Conservation (phyloP, 352 stramenopile species). For the Aphanomyces cochlioides region DNA sequence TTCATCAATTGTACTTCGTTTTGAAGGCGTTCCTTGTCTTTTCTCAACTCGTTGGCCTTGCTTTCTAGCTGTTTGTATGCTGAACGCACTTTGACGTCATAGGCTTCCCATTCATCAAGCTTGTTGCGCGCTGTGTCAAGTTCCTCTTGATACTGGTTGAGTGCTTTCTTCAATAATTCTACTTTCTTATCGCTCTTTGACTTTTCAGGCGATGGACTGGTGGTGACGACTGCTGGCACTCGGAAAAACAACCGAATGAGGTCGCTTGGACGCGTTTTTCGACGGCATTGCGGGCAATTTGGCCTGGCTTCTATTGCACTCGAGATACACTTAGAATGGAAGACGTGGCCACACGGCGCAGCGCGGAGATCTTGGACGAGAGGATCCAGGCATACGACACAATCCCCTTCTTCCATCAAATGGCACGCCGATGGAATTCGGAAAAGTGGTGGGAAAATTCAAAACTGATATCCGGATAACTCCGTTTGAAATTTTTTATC, state of each 20-base stretch:
- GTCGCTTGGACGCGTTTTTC: neutral
- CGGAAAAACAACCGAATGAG: slow-evolving; percentile 12
- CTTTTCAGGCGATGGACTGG: neutral
- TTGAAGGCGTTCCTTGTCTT: neutral
- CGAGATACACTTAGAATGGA: slow-evolving; percentile 8
- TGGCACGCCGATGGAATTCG: no score
- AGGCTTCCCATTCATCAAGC: slow-evolving; percentile 1
- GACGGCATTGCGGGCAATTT: slow-evolving; percentile 13
- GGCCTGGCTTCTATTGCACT: neutral
- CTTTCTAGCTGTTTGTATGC: neutral
- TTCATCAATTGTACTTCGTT: neutral
- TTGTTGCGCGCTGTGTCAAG: neutral
- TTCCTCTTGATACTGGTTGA: neutral
- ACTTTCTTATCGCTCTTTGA: neutral
- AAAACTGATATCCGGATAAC: no score
- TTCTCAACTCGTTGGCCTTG: neutral
- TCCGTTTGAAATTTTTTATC: no score
- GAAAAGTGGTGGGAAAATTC: no score
- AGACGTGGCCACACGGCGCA: slow-evolving; percentile 18
- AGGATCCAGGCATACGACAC: slow-evolving; percentile 20
- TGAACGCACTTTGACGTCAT: neutral
- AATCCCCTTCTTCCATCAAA: slow-evolving; percentile 20
- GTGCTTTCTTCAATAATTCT: neutral
- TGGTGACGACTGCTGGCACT: neutral
- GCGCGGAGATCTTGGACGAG: slow-evolving; percentile 1